Base-by-base conservation (phyloP, 2,329 filamentous ascomycete genomes). In the Colletotrichum orbiculare region DNA sequence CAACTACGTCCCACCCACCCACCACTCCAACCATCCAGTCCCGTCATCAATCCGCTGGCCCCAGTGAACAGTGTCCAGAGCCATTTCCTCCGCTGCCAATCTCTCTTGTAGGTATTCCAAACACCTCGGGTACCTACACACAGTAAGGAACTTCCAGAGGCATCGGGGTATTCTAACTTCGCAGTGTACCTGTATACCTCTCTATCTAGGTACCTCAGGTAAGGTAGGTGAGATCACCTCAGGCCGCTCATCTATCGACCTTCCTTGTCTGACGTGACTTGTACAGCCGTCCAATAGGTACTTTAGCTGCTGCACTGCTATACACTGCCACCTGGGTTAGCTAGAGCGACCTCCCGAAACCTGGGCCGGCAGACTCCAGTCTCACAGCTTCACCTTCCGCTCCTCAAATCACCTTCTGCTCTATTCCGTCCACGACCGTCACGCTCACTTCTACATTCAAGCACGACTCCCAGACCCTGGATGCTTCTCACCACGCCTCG, bases 311-410 rank as follows among this genome's bases (percentile, higher is more conserved):
- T 53, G 34, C 17, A 47, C 45, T 35, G 12, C 46, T 49, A n/a
- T 49, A 34, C 25, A 13, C 15, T n/a, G 12, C 42, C 13, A 42
- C 39, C 39, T 42, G 10, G 39, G 10, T n/a, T 42, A 42, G 39
- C 12, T 43, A 45, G 11, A 43, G 17, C 52, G 38, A 54, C 35
- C 39, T 33, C 50, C 61, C 61, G 57, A 64, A 55, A 64, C 61
- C 57, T 61, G 50, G 56, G 55, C 50, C 61, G 35, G 35, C 52
- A 50, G 50, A 61, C 50, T 63, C 47, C 58, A 57, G 48, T 47
- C 7, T 57, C 58, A 53, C 56, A 66, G 63, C 63, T 57, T 66
- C 63, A 57, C 46, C 41, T 66, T 50, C 58, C 62, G 56, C 47
- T 62, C 42, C 53, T 47, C 48, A 39, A 25, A 25, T 25, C 25